Percentiles rank a stretch among this genome's conserved stretches.
Conservation (phyloP, 495 filamentous ascomycete genomes). For the Parachaetomium inaequale region DNA sequence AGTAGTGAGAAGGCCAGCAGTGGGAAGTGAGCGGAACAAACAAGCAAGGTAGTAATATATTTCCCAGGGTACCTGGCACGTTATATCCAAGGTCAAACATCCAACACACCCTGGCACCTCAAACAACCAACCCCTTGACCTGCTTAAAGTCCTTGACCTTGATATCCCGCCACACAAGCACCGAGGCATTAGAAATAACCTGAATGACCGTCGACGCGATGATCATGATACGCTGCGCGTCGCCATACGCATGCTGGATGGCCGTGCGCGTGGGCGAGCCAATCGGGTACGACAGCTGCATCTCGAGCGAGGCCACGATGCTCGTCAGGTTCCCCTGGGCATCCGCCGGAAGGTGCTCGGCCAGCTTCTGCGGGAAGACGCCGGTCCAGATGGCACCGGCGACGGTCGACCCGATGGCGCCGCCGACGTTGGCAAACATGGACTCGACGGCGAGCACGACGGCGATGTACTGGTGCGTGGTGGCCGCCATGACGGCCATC, state of each 20-base stretch:
- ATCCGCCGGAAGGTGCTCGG: slow-evolving; percentile 55
- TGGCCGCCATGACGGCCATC: slow-evolving; percentile 64
- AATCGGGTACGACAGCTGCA: slow-evolving; percentile 51
- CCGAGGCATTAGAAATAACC: slow-evolving; percentile 44
- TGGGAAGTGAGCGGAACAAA: too few species aligned
- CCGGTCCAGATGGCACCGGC: slow-evolving; percentile 65
- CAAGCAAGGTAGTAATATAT: too few species aligned
- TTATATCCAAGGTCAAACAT: too few species aligned
- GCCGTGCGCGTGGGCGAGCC: slow-evolving; percentile 51
- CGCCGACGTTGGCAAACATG: slow-evolving; percentile 62
- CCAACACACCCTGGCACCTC: too few species aligned
- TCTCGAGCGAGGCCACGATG: slow-evolving; percentile 52
- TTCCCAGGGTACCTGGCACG: too few species aligned
- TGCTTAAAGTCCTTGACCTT: slow-evolving; percentile 54
- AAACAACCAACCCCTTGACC: slow-evolving; percentile 27
- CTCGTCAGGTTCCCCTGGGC: slow-evolving; percentile 37
- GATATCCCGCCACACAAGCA: slow-evolving; percentile 53
- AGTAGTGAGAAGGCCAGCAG: too few species aligned
- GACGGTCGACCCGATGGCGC: slow-evolving; percentile 59
- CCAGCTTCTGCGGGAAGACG: slow-evolving; percentile 52
- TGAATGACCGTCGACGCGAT: slow-evolving; percentile 52
- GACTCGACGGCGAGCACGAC: slow-evolving; percentile 59
- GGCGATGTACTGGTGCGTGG: slow-evolving; percentile 63
- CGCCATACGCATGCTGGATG: slow-evolving; percentile 55
- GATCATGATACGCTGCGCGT: slow-evolving; percentile 53